Evolutionary conservation across 2,329 filamentous ascomycete species (phyloP).

Genomic region (Aureobasidium sp.): DNA sequence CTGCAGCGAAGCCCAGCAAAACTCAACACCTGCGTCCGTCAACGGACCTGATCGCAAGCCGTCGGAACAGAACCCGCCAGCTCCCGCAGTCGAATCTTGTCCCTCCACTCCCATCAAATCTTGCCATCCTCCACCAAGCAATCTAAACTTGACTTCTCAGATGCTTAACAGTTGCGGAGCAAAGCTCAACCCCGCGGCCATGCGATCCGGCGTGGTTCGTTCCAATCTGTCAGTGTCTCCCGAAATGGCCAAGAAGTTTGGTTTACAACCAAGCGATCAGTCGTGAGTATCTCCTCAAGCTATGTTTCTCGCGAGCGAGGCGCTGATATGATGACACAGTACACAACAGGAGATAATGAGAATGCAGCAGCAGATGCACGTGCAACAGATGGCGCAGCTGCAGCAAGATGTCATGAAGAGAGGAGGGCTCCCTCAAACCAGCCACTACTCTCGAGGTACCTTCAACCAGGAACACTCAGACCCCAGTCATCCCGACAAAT

Average conservation of each 20-base stretch:
- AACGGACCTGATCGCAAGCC: too few relatives aligned
- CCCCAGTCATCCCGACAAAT: too few relatives aligned
- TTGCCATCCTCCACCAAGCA: background rate
- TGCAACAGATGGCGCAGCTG: constrained; percentile 41
- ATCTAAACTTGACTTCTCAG: background rate
- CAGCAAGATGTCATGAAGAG: constrained; percentile 75
- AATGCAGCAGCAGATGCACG: constrained; percentile 60
- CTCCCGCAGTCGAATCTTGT: background rate
- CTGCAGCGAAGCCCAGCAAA: background rate
- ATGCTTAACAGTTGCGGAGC: background rate
- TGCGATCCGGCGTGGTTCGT: constrained; percentile 41
- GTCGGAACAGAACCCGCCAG: too few relatives aligned
- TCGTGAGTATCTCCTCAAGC: constrained; percentile 44
- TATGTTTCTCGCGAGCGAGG: background rate
- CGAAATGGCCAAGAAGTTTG: constrained; percentile 57
- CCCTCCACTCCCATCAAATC: background rate
- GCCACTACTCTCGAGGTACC: background rate
- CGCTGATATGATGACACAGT: constrained; percentile 15
- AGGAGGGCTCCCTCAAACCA: constrained; percentile 46
- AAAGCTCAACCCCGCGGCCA: constrained; percentile 3
- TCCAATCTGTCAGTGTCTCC: constrained; percentile 55
- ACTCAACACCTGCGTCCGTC: background rate
- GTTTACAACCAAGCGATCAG: constrained; percentile 69
- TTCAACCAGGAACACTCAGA: background rate
- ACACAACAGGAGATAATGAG: constrained; percentile 38